Evolutionary conservation across 2,329 filamentous ascomycete species (phyloP), one percentile per base, ranked within the genome.

Genomic region (Aspergillus neotritici): DNA sequence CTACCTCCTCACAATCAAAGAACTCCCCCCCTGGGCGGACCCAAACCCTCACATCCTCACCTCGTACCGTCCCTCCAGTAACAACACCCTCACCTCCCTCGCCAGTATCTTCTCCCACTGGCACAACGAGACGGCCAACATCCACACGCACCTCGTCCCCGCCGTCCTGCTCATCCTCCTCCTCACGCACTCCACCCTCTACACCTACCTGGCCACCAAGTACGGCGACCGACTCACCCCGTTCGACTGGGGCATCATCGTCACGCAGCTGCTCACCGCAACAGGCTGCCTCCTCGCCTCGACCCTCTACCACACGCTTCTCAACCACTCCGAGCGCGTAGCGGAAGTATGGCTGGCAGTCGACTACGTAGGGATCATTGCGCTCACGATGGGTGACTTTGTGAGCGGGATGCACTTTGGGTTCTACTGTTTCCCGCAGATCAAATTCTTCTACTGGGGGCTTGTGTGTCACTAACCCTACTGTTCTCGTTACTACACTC

Each of bases 121-220:
- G 10, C 70, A 73, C 54, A 73, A 73, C 47, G 70, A 73, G 52
- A 60, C 65, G 0, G 49, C 64, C 51, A 73, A 72, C 47, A 71
- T 73, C 36, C 70, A 64, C 49, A 66, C 69, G 12, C 69, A 73
- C 51, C 60, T 77, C 4, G 49, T 77, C 2, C 73, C 74, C 0
- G 69, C 64, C 9, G 32, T 72, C 3, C 16, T 45, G 2, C 31
- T 49, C 31, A 25, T 25, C 30, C 50, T 1, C 13, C 50, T 10
- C 25, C 32, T 11, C 32, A 44, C 10, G 29, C 37, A 8, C 28
- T 41, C 9, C 16, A 37, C 34, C 8, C 14, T 49, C 7, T 49
- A 48, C 29, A 28, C 46, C 11, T 43, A 53, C 29, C 29, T 51
- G 29, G 17, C 25, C n/a, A 41, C 21, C 14, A 30, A 37, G 15